These are phyloP conservation scores for Phaffia australis DNA, from an alignment of 768 basidiomycete genomes.

Conservation along the genomic window DNA sequence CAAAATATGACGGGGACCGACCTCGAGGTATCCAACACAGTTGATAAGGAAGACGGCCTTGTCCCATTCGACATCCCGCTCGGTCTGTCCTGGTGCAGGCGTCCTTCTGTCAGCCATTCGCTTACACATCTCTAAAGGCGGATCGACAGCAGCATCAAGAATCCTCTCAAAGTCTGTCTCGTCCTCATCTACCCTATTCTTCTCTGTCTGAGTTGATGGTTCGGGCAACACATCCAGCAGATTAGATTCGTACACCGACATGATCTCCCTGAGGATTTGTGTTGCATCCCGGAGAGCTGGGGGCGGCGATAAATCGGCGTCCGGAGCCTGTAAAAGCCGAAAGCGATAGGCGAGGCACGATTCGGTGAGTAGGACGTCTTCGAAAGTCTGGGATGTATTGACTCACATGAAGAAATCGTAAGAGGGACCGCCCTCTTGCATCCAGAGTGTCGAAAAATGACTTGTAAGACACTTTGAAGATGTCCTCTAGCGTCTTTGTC, in stretches of 20 bases:
- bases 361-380: slow-evolving; percentile 29
- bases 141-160: slow-evolving; percentile 73
- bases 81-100: slow-evolving; percentile 14
- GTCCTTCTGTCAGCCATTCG: slow-evolving; percentile 48
- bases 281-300: slow-evolving; percentile 67
- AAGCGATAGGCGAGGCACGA: too few species aligned
- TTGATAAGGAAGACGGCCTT: slow-evolving; percentile 72
- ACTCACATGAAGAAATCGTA: slow-evolving; percentile 45
- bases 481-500: slow-evolving; percentile 63
- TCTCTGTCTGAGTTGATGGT: not conserved
- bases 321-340: slow-evolving; percentile 34
- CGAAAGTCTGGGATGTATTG: not conserved
- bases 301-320: slow-evolving; percentile 66
- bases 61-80: slow-evolving; percentile 67
- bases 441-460: slow-evolving; percentile 83
- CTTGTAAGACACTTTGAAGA: slow-evolving; percentile 66
- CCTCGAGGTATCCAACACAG: slow-evolving; percentile 70
- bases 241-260: slow-evolving; percentile 78
- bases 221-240: slow-evolving; percentile 53
- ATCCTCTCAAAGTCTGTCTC: slow-evolving; percentile 55
- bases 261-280: slow-evolving; percentile 75
- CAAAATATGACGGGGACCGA: slow-evolving; percentile 36
- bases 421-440: slow-evolving; percentile 57
- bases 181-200: slow-evolving; percentile 21
- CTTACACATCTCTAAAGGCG: slow-evolving; percentile 64